These are phyloP conservation scores for Fraxinus baroniana DNA, from an alignment of 305 asterid species.

Conservation along the genomic window DNA sequence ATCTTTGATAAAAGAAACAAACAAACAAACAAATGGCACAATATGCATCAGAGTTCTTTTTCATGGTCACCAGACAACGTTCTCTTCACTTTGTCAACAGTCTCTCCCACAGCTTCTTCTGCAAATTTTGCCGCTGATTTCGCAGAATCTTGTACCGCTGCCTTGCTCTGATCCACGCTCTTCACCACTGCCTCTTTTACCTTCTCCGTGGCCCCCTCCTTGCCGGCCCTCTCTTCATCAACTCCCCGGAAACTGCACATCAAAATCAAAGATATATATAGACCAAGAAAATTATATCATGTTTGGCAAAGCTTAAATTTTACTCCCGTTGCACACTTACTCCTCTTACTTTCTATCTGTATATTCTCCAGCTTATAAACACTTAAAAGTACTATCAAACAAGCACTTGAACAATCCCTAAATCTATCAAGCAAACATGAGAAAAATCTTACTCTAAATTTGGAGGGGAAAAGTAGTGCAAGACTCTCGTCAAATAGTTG, in stretches of 20 bases:
- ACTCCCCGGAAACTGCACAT: conserved; percentile 25
- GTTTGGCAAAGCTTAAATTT: too few species aligned
- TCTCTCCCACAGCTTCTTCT: conserved; percentile 1
- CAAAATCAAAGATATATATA: not conserved
- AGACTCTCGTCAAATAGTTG: conserved; percentile 21
- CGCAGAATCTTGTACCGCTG: conserved; percentile 20
- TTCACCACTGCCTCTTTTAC: conserved; percentile 31
- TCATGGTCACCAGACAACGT: conserved; percentile 9
- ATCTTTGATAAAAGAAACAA: not conserved
- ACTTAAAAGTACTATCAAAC: too few species aligned
- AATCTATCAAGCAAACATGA: not conserved
- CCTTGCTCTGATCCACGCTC: conserved; percentile 25
- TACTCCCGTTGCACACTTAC: too few species aligned
- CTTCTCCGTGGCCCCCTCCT: conserved; percentile 11
- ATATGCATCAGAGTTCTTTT: conserved; percentile 13
- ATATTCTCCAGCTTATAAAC: too few species aligned
- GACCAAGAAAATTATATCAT: not conserved
- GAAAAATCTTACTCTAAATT: conserved; percentile 23
- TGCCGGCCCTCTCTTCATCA: not conserved
- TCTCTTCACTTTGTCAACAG: conserved; percentile 18
- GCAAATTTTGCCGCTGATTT: conserved; percentile 30
- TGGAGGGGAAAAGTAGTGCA: conserved; percentile 17
- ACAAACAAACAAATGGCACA: not conserved
- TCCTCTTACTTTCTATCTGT: too few species aligned
- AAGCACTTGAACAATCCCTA: not conserved